Percentiles rank a stretch among this genome's conserved stretches.
phyloP scores from a whole-genome alignment of 306 rosid genomes.

The Chamaecrista fasciculata region DNA sequence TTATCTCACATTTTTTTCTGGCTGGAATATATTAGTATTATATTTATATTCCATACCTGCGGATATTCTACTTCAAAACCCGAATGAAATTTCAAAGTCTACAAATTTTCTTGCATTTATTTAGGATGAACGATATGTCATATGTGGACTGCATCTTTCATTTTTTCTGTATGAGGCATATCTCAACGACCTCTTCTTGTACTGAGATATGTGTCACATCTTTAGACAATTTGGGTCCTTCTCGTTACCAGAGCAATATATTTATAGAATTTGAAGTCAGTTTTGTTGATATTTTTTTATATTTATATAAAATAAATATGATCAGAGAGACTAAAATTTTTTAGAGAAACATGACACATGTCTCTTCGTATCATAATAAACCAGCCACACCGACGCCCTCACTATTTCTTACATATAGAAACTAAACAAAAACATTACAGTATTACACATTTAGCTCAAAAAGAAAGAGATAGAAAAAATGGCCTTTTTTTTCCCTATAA shows the following conservation, averaged over 20 bases:
- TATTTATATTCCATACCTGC: not conserved
- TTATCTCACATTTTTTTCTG: not conserved
- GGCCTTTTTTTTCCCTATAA: too few relatives aligned
- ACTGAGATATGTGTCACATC: constrained; percentile 7
- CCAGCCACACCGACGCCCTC: too few relatives aligned
- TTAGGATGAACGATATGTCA: not conserved
- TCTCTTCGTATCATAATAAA: too few relatives aligned
- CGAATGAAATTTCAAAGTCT: not conserved
- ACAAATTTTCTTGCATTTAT: not conserved
- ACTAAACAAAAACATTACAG: too few relatives aligned
- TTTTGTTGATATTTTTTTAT: too few relatives aligned
- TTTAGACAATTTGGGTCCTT: constrained; percentile 6
- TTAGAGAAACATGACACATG: too few relatives aligned
- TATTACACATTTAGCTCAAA: too few relatives aligned
- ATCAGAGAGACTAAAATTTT: too few relatives aligned
- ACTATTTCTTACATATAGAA: too few relatives aligned
- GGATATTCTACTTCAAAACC: not conserved
- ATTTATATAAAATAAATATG: too few relatives aligned
- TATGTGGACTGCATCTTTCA: not conserved
- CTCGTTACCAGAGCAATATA: not conserved
- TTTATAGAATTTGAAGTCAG: too few relatives aligned
- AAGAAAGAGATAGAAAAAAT: too few relatives aligned
- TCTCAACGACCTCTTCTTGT: not conserved
- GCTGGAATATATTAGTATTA: not conserved
- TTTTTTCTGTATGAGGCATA: not conserved